These are phyloP conservation scores for Erodium maritimum DNA, from an alignment of 345 rosid genomes.

Conservation along the genomic window DNA sequence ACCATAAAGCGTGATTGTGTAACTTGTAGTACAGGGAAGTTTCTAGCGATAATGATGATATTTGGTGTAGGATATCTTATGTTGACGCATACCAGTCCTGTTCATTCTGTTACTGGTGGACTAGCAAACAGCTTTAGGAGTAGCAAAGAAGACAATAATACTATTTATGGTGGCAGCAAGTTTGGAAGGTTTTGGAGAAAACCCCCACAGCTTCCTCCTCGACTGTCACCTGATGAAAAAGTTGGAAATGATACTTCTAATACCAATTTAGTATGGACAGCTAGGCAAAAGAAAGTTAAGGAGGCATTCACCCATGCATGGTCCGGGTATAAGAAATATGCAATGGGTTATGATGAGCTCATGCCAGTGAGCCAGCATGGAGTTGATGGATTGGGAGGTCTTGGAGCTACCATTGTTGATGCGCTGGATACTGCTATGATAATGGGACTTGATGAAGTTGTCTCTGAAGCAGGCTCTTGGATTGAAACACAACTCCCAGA, in stretches of 20 bases:
- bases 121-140: conserved; percentile 13
- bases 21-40: conserved; percentile 83
- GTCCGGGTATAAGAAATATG: conserved; percentile 81
- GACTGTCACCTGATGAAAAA: conserved; percentile 64
- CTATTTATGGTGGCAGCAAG: conserved; percentile 24
- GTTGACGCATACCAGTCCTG: conserved; percentile 36
- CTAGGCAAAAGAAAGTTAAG: conserved; percentile 59
- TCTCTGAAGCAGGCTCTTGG: conserved; percentile 85
- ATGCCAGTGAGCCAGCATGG: conserved; percentile 72
- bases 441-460: conserved; percentile 72
- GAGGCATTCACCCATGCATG: conserved; percentile 85
- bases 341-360: conserved; percentile 92
- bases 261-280: conserved; percentile 45
- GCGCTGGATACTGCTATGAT: conserved; percentile 98
- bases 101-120: conserved; percentile 21
- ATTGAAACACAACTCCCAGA: conserved; percentile 63
- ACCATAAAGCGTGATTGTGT: conserved; percentile 41
- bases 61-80: conserved; percentile 62
- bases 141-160: conserved; percentile 22
- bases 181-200: conserved; percentile 55
- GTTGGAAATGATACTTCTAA: conserved; percentile 12
- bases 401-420: conserved; percentile 95
- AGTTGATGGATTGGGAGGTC: conserved; percentile 81
- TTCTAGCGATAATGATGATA: conserved; percentile 45
- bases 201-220: conserved; percentile 89